A percentile compares a stretch with the other conserved stretches of the same genome.
phyloP scores from a whole-genome alignment of 768 basidiomycete species.

The Trichaptum fuscoviolaceum region DNA sequence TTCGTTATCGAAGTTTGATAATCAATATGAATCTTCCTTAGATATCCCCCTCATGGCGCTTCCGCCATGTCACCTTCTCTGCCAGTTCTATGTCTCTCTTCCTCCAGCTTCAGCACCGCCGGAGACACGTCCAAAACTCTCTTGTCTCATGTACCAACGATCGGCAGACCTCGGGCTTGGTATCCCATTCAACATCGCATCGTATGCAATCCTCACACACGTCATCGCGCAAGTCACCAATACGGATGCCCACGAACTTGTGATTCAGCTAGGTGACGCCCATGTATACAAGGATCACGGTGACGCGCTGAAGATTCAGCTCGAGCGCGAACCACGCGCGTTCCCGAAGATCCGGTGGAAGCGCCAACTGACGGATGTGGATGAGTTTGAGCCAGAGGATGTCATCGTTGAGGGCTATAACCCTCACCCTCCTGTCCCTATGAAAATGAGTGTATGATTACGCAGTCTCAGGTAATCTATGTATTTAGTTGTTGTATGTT shows the following conservation, averaged over 20 bases:
- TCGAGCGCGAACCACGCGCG: conserved; percentile 67
- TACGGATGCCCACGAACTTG: conserved; percentile 81
- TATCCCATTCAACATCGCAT: conserved; percentile 99
- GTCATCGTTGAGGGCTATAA: conserved; percentile 84
- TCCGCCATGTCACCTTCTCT: conserved; percentile 98
- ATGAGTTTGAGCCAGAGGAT: conserved; percentile 76
- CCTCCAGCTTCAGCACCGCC: conserved; percentile 46
- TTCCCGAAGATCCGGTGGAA: conserved; percentile 82
- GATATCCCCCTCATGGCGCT: conserved; percentile 94
- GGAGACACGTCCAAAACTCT: conserved; percentile 61
- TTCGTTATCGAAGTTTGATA: conserved; percentile 1
- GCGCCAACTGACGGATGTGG: conserved; percentile 64
- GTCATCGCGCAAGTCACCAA: conserved; percentile 94
- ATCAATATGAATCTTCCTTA: conserved; percentile 24
- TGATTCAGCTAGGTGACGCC: conserved; percentile 96
- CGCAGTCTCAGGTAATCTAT: not conserved
- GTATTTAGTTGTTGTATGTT: not conserved
- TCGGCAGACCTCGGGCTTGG: conserved; percentile 97
- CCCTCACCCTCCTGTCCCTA: conserved; percentile 76
- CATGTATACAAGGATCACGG: conserved; percentile 95
- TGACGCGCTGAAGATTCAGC: conserved; percentile 76
- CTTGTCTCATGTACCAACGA: conserved; percentile 96
- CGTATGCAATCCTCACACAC: conserved; percentile 94
- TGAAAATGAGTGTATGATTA: conserved; percentile 90
- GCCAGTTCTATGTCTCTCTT: conserved; percentile 97